A percentile compares a stretch with the other conserved stretches of the same genome.
Conservation (phyloP, 1,284 basidiomycete species). For the Trametes pubescens region DNA sequence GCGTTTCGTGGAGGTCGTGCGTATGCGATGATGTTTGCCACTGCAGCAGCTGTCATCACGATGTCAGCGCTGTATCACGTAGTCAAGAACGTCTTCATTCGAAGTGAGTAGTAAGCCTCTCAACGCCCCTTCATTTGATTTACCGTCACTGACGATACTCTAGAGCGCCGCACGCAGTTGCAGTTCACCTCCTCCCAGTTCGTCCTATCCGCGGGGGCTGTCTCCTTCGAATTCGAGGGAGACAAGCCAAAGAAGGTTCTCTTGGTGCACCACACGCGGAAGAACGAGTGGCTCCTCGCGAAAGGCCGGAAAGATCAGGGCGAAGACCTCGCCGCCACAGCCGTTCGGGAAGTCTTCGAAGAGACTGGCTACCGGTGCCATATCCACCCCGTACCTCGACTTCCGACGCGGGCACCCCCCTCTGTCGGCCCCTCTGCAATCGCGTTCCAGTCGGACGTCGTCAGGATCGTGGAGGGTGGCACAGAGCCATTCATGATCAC, state of each 20-base stretch:
- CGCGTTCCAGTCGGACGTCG: conserved; percentile 41
- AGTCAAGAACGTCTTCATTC: no score
- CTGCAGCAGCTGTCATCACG: no score
- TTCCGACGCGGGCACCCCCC: conserved; percentile 50
- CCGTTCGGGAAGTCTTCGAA: conserved; percentile 64
- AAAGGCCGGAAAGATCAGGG: conserved; percentile 67
- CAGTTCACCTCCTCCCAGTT: conserved; percentile 30
- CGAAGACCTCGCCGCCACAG: conserved; percentile 56
- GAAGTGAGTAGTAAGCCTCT: no score
- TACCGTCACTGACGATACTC: background rate
- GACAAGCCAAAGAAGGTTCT: conserved; percentile 25
- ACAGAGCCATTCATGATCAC: conserved; percentile 50
- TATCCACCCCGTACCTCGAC: conserved; percentile 39
- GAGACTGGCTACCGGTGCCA: conserved; percentile 64
- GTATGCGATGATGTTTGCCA: no score
- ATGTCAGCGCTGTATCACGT: no score
- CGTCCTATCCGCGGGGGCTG: conserved; percentile 29
- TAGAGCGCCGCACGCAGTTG: conserved; percentile 15
- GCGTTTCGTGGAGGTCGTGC: no score
- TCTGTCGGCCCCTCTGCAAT: conserved; percentile 34
- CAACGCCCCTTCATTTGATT: no score
- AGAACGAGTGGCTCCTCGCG: conserved; percentile 57
- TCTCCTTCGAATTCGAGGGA: conserved; percentile 28
- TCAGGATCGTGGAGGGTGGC: conserved; percentile 35
- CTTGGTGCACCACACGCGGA: conserved; percentile 28